Conservation (phyloP, 495 filamentous ascomycete genomes). For the Parathielavia appendiculata region DNA sequence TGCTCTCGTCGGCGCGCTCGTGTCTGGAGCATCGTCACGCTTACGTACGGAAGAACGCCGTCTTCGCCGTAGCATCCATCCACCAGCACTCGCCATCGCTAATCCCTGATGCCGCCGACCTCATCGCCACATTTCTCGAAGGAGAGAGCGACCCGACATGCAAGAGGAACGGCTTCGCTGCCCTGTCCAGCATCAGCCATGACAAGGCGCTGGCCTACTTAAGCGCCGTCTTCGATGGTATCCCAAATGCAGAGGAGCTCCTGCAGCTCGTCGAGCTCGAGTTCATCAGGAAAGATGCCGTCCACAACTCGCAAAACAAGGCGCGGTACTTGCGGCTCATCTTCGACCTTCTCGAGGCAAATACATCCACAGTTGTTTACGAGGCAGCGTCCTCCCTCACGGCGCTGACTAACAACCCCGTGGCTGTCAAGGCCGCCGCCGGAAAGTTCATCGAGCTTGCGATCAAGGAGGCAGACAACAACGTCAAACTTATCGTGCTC, state of each 20-base stretch:
- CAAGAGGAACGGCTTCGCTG: constrained; percentile 97
- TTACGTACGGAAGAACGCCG: constrained; percentile 97
- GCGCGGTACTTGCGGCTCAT: constrained; percentile 89
- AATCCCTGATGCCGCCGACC: constrained; percentile 92
- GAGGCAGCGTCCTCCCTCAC: constrained; percentile 98
- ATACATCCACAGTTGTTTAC: constrained; percentile 91
- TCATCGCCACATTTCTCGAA: constrained; percentile 85
- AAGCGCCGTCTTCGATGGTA: constrained; percentile 84
- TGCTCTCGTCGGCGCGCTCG: constrained; percentile 81
- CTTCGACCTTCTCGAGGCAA: constrained; percentile 92
- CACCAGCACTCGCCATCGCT: constrained; percentile 84
- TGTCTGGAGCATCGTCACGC: constrained; percentile 95
- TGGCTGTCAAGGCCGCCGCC: constrained; percentile 95
- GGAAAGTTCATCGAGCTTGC: constrained; percentile 93
- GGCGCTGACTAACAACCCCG: constrained; percentile 89
- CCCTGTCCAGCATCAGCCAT: constrained; percentile 84
- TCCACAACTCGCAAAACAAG: constrained; percentile 92
- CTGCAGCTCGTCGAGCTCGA: constrained; percentile 90
- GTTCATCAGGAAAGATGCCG: constrained; percentile 96
- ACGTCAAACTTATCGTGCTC: constrained; percentile 96
- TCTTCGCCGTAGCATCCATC: constrained; percentile 90
- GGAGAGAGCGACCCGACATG: constrained; percentile 90
- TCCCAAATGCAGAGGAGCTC: constrained; percentile 90
- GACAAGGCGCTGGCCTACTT: constrained; percentile 88
- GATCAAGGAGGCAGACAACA: constrained; percentile 97